phyloP scores from a whole-genome alignment of 1,139 yeast genomes.

The Zygotorulaspora mrakii region DNA sequence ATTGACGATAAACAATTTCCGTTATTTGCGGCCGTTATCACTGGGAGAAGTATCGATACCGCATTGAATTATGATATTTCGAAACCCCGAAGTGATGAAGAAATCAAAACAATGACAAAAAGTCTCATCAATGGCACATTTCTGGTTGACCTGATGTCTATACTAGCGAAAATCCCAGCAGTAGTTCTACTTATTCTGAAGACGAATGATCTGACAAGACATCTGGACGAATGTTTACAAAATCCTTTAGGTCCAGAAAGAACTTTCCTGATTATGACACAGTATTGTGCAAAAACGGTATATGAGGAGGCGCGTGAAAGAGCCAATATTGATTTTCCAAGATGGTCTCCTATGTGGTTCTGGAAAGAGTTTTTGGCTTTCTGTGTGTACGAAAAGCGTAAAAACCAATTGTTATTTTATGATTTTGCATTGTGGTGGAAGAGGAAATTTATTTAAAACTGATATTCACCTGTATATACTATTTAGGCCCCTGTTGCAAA shows the following conservation, averaged over 20 bases:
- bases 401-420: conserved; percentile 52
- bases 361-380: conserved; percentile 43
- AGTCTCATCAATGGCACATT: conserved; percentile 60
- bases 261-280: conserved; percentile 83
- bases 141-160: conserved; percentile 71
- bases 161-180: conserved; percentile 77
- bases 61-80: conserved; percentile 65
- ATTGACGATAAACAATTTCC: conserved; percentile 74
- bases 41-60: conserved; percentile 76
- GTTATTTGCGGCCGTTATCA: conserved; percentile 86
- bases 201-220: conserved; percentile 90
- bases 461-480: conserved; percentile 9
- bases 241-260: conserved; percentile 86
- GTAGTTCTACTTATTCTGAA: conserved; percentile 81
- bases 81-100: conserved; percentile 51
- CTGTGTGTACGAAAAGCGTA: conserved; percentile 51
- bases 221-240: conserved; percentile 75
- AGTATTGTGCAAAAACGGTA: conserved; percentile 80
- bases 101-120: conserved; percentile 60
- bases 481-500: not conserved
- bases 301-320: conserved; percentile 58
- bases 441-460: conserved; percentile 14
- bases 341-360: conserved; percentile 44
- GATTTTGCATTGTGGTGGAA: conserved; percentile 44
- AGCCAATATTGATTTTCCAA: conserved; percentile 37